phyloP scores from a whole-genome alignment of 73 alveolate species.

The Durusdinium trenchii region DNA sequence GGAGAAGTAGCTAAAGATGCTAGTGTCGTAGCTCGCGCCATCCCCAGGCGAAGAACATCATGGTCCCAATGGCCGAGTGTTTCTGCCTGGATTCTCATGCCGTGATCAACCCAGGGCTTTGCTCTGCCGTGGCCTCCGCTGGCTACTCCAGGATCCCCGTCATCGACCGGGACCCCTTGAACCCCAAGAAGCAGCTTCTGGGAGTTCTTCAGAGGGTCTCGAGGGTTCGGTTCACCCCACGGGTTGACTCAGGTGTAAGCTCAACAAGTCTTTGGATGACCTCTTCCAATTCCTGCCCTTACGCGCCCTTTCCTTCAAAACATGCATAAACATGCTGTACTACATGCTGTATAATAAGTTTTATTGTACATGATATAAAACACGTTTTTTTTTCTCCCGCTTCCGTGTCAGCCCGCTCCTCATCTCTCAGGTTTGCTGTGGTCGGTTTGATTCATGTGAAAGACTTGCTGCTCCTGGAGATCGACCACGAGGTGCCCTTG shows the following conservation, averaged over 20 bases:
- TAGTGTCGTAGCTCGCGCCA: neutral
- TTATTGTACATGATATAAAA: too few species aligned
- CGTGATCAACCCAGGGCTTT: conserved; percentile 46
- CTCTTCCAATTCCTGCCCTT: too few species aligned
- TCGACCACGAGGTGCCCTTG: conserved; percentile 43
- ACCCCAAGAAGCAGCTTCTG: conserved; percentile 43
- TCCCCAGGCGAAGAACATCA: conserved; percentile 52
- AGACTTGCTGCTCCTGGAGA: conserved; percentile 31
- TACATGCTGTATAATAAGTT: too few species aligned
- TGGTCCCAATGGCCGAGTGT: conserved; percentile 46
- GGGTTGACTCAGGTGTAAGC: too few species aligned
- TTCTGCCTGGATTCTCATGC: conserved; percentile 20
- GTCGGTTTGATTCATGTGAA: conserved; percentile 25
- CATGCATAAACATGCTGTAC: too few species aligned
- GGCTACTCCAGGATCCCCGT: conserved; percentile 44
- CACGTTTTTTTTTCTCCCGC: too few species aligned
- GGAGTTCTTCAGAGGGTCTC: neutral
- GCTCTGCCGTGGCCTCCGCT: conserved; percentile 6
- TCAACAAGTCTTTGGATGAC: too few species aligned
- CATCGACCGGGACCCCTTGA: conserved; percentile 30
- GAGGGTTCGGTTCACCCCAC: too few species aligned
- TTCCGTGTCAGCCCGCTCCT: too few species aligned
- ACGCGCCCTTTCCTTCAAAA: too few species aligned
- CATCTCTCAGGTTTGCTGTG: too few species aligned
- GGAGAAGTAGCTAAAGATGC: too few species aligned